Conservation (phyloP, 352 stramenopile genomes). For the Phytophthora palmivora region DNA sequence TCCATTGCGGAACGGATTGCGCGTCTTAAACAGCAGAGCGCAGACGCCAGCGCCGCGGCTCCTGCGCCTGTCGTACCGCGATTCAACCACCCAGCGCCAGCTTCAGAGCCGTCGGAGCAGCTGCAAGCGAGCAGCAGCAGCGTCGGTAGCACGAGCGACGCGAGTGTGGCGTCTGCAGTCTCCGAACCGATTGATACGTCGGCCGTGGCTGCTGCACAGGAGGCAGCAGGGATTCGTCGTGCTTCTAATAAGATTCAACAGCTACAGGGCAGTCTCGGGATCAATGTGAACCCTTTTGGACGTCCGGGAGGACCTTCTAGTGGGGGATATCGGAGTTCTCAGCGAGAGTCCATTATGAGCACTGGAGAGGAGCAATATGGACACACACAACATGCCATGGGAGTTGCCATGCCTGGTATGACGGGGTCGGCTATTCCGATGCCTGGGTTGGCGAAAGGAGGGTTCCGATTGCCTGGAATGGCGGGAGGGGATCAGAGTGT, state of each 20-base stretch:
- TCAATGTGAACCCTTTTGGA: slow-evolving; percentile 86
- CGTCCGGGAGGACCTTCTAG: slow-evolving; percentile 45
- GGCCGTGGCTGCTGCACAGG: slow-evolving; percentile 41
- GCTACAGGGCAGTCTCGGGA: slow-evolving; percentile 81
- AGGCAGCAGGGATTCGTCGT: slow-evolving; percentile 33
- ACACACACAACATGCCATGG: slow-evolving; percentile 70
- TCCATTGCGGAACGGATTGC: slow-evolving; percentile 85
- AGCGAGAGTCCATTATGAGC: slow-evolving; percentile 75
- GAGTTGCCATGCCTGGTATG: slow-evolving; percentile 84
- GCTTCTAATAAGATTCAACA: slow-evolving; percentile 74
- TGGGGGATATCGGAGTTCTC: slow-evolving; percentile 45
- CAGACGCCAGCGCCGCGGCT: slow-evolving; percentile 39
- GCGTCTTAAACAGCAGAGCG: slow-evolving; percentile 73
- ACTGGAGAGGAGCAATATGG: slow-evolving; percentile 85
- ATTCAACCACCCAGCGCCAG: slow-evolving; percentile 31
- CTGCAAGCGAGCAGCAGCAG: slow-evolving; percentile 17
- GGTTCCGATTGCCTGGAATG: slow-evolving; percentile 77
- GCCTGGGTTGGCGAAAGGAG: slow-evolving; percentile 76
- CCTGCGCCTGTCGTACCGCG: slow-evolving; percentile 33
- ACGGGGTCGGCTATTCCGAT: slow-evolving; percentile 79
- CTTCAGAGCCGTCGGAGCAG: slow-evolving; percentile 16
- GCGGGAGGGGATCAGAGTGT: slow-evolving; percentile 37
- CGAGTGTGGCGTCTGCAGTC: slow-evolving; percentile 18
- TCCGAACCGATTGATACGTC: slow-evolving; percentile 36
- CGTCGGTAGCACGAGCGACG: slow-evolving; percentile 21